Evolutionary conservation across 1,139 yeast species (phyloP), one percentile per base, ranked within the genome.

Genomic region (Blastobotrys persicus): DNA sequence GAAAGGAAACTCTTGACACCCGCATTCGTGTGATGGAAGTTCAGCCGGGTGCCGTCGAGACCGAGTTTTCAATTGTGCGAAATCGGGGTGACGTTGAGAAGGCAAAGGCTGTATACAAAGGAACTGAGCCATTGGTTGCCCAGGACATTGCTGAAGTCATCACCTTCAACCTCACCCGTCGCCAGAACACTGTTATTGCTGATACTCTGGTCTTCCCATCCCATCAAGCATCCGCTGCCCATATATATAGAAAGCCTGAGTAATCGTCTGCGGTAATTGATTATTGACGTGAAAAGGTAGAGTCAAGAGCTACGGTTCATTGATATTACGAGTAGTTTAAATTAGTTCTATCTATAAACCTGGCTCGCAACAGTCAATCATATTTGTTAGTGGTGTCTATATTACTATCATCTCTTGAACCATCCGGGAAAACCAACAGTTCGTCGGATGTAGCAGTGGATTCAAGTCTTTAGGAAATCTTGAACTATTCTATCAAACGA

Each of bases 31-130:
- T 88, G 48, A 78, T 88, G 59, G 94, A 87, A 65, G 78, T 88
- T 46, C 91, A 87, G 54, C 96, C 96, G 9, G 96, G 96, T 61
- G 82, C 85, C 43, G 95, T 88, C 19, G 88, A 87, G 68, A 88
- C 96, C 13, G 96, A 88, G 62, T 88, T 88, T 65, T 83, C 92
- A 5, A 38, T 80, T 32, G 86, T 85, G 31, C 76, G 95, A 64
- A 84, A 79, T 73, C 76, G 81, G 55, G 95, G 95, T 51, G 94
- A 88, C 64, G 62, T 71, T 44, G 72, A 69, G 4, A 78, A 78
- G 62, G 95, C 95, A 7, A 82, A 82, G 57, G 79, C 77, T 14
- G 89, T 85, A 19, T 88, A 88, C 64, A 74, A 75, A 38, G 89
- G 88, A 39, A 77, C 84, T 33, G 83, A 80, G 48, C 95, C 96